Conservation (phyloP, 2,329 filamentous ascomycete genomes). For the Sporothrix dimorphospora region DNA sequence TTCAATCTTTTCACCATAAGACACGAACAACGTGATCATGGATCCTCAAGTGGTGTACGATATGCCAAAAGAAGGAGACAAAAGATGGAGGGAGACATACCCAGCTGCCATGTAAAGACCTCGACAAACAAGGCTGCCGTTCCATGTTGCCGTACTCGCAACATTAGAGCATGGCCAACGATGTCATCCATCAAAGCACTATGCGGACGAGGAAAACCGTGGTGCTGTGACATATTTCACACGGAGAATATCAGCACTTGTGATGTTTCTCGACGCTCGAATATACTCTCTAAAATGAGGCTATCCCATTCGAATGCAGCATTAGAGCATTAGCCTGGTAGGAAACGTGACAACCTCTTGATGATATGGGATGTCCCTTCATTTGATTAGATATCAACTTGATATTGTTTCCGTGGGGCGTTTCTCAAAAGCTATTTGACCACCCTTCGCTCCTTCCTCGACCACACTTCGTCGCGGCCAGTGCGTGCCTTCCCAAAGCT, state of each 20-base stretch:
- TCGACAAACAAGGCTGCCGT: too few relatives aligned
- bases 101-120: too few relatives aligned
- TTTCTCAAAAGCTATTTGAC: background rate
- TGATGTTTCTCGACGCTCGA: background rate
- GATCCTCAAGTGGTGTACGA: background rate
- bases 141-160: too few relatives aligned
- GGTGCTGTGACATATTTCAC: background rate
- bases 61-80: background rate
- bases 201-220: background rate
- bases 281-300: background rate
- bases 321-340: background rate
- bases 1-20: background rate
- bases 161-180: too few relatives aligned
- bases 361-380: background rate
- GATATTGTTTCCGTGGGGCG: background rate
- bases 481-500: constrained; percentile 6
- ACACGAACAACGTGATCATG: background rate
- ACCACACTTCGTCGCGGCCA: background rate
- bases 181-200: background rate
- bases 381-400: background rate
- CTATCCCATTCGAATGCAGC: background rate
- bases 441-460: constrained; percentile 17
- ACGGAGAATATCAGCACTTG: too few relatives aligned
- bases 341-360: background rate
- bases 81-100: background rate